These are phyloP conservation scores for Cucumis cinereus DNA, from an alignment of 306 rosid species.

Conservation along the genomic window DNA sequence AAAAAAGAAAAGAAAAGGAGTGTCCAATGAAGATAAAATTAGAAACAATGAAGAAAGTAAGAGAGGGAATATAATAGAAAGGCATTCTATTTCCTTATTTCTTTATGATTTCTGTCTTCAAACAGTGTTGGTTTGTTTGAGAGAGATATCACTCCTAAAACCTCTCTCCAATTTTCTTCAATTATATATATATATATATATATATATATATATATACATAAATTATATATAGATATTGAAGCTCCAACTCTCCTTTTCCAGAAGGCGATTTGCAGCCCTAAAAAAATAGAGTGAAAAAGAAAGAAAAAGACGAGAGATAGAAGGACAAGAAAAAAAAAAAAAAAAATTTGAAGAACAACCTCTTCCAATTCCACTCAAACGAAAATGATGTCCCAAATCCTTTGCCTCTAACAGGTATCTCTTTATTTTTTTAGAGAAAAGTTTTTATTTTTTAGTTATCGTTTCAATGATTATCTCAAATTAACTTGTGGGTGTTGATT, in stretches of 20 bases:
- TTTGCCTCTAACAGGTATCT: constrained; percentile 40
- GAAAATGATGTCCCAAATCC: constrained; percentile 66
- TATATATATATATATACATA: not conserved
- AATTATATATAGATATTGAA: constrained; percentile 4
- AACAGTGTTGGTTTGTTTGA: constrained; percentile 25
- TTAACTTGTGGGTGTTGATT: not conserved
- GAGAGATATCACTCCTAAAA: constrained; percentile 35
- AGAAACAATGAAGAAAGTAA: constrained; percentile 15
- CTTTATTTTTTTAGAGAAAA: not conserved
- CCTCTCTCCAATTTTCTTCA: constrained; percentile 22
- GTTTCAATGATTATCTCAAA: not conserved
- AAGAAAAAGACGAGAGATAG: constrained; percentile 45
- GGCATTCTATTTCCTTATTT: constrained; percentile 18
- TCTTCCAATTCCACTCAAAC: constrained; percentile 50
- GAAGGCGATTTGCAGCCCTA: constrained; percentile 46
- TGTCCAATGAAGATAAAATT: not conserved
- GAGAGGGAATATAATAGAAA: constrained; percentile 47
- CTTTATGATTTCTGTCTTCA: constrained; percentile 10
- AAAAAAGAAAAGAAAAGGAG: not conserved
- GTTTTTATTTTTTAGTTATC: not conserved
- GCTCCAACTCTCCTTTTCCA: constrained; percentile 39
- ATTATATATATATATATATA: not conserved
- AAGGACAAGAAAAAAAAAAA: constrained; percentile 26
- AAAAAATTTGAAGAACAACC: constrained; percentile 31
- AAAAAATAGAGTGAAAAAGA: constrained; percentile 46